Percentiles rank a stretch among this genome's conserved stretches.
phyloP scores from a whole-genome alignment of 1,139 yeast species.

The Kurtzmaniella quercitrusa region DNA sequence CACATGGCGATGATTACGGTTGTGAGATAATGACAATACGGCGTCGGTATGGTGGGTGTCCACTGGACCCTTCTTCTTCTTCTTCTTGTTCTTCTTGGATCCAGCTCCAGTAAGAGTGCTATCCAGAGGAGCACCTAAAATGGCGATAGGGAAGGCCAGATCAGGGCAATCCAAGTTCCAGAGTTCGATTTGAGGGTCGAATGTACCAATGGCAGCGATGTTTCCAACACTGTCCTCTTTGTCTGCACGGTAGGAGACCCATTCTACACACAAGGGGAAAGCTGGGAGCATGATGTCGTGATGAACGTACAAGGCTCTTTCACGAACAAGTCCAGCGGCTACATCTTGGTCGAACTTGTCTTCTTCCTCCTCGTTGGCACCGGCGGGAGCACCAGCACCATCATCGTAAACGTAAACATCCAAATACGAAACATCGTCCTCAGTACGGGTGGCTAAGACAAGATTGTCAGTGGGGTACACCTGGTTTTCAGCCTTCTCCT shows the following conservation, averaged over 20 bases:
- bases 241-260: slow-evolving; percentile 66
- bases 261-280: slow-evolving; percentile 93
- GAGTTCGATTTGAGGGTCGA: slow-evolving; percentile 94
- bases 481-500: slow-evolving; percentile 80
- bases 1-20: slow-evolving; percentile 75
- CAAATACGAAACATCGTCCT: slow-evolving; percentile 87
- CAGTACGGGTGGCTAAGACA: slow-evolving; percentile 89
- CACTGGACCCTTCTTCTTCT: slow-evolving; percentile 47
- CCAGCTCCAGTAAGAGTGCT: slow-evolving; percentile 40
- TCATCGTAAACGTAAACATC: slow-evolving; percentile 95
- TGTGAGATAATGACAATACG: slow-evolving; percentile 80
- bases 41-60: slow-evolving; percentile 92
- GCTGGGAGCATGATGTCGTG: slow-evolving; percentile 97
- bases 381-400: slow-evolving; percentile 77
- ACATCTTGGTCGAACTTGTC: slow-evolving; percentile 63
- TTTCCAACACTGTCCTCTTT: slow-evolving; percentile 58
- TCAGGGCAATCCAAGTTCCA: slow-evolving; percentile 95
- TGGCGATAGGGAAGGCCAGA: slow-evolving; percentile 90
- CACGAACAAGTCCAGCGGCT: slow-evolving; percentile 67
- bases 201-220: slow-evolving; percentile 94
- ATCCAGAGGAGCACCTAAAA: slow-evolving; percentile 63
- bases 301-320: slow-evolving; percentile 79
- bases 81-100: slow-evolving; percentile 51
- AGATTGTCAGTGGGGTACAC: slow-evolving; percentile 87
- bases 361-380: slow-evolving; percentile 58